Conservation (phyloP, 305 asterid species). For the Caryopteris hybrid region DNA sequence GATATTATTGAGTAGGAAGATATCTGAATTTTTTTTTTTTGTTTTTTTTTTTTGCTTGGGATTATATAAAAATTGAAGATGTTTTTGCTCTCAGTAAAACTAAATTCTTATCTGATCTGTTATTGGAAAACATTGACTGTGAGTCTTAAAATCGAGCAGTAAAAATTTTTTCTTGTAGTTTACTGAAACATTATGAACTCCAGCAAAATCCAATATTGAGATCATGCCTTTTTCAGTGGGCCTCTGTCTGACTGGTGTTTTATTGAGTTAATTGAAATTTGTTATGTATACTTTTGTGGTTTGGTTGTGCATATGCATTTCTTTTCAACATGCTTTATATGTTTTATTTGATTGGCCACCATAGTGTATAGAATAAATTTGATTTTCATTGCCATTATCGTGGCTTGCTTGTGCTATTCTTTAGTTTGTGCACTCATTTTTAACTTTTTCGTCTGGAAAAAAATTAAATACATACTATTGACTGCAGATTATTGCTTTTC, state of each 20-base stretch:
- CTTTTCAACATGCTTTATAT: neutral
- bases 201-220: neutral
- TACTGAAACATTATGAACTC: neutral
- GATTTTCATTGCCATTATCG: neutral
- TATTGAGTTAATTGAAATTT: neutral
- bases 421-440: neutral
- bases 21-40: neutral
- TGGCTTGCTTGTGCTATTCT: slow-evolving; percentile 14
- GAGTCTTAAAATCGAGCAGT: neutral
- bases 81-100: neutral
- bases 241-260: neutral
- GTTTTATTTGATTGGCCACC: neutral
- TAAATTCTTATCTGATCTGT: neutral
- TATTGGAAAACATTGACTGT: neutral
- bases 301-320: neutral
- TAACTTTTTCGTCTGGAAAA: neutral
- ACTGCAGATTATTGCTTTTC: neutral
- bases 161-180: no score
- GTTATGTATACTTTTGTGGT: neutral
- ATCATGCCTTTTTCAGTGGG: neutral
- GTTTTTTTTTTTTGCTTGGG: neutral
- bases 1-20: neutral
- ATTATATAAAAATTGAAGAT: neutral
- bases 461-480: neutral
- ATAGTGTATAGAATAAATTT: neutral